A percentile compares a stretch with the other conserved stretches of the same genome.
Conservation (phyloP, 768 basidiomycete genomes). For the Coprinopsis cinerea region DNA sequence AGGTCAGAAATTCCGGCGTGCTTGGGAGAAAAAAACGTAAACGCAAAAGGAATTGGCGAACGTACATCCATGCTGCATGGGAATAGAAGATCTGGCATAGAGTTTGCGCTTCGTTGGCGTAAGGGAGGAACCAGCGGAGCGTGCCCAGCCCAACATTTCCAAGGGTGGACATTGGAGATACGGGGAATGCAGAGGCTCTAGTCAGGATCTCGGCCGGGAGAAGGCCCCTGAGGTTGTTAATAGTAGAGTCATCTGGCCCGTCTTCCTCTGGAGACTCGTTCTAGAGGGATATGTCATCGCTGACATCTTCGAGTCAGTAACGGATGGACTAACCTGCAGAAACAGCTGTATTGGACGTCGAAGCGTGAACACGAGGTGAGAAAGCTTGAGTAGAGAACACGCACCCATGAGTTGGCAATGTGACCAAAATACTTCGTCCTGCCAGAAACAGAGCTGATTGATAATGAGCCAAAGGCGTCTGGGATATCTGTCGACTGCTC, state of each 20-base stretch:
- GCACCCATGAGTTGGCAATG: slow-evolving; percentile 72
- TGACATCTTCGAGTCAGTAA: background rate
- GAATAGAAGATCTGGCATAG: slow-evolving; percentile 56
- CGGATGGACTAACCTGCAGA: slow-evolving; percentile 47
- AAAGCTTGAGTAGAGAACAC: slow-evolving; percentile 16
- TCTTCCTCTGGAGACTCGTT: slow-evolving; percentile 46
- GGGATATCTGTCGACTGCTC: slow-evolving; percentile 62
- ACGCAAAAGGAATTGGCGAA: slow-evolving; percentile 7
- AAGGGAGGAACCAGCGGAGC: slow-evolving; percentile 68
- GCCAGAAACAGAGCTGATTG: slow-evolving; percentile 58
- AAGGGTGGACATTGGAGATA: slow-evolving; percentile 37
- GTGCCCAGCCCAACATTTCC: slow-evolving; percentile 46
- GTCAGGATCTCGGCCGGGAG: slow-evolving; percentile 59
- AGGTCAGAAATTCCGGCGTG: slow-evolving; percentile 9
- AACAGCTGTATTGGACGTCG: slow-evolving; percentile 47
- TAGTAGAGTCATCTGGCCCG: slow-evolving; percentile 33
- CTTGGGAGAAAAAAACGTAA: background rate
- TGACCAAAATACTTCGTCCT: slow-evolving; percentile 73
- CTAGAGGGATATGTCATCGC: slow-evolving; percentile 8
- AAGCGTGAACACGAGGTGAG: slow-evolving; percentile 7
- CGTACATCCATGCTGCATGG: slow-evolving; percentile 66
- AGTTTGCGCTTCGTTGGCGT: slow-evolving; percentile 51
- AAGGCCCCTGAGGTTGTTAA: slow-evolving; percentile 44
- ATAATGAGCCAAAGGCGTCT: slow-evolving; percentile 77
- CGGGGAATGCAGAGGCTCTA: slow-evolving; percentile 61